phyloP scores from a whole-genome alignment of 2,329 filamentous ascomycete genomes.

The Cercospora beticola region DNA sequence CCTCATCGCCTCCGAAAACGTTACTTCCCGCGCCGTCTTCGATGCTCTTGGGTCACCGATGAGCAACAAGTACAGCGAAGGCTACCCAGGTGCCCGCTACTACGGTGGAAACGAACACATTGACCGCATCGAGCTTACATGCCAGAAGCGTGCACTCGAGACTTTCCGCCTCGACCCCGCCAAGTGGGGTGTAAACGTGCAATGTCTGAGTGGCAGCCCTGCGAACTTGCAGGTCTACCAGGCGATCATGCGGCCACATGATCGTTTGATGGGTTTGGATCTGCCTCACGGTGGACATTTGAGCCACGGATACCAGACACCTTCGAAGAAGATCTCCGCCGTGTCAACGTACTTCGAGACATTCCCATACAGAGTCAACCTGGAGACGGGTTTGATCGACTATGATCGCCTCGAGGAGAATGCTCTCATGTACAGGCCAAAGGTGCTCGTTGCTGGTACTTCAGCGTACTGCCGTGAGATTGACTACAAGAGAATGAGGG shows the following conservation, averaged over 20 bases:
- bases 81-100: conserved; percentile 96
- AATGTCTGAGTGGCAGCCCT: conserved; percentile 79
- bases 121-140: conserved; percentile 90
- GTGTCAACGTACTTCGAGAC: conserved; percentile 99
- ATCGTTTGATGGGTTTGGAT: conserved; percentile 94
- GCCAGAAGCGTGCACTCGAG: conserved; percentile 89
- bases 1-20: conserved; percentile 98
- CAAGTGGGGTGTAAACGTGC: conserved; percentile 99
- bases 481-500: conserved; percentile 92
- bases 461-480: conserved; percentile 98
- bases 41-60: conserved; percentile 92
- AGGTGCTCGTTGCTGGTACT: conserved; percentile 93
- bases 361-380: conserved; percentile 88
- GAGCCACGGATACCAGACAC: conserved; percentile 95
- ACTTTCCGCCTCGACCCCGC: conserved; percentile 81
- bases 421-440: conserved; percentile 88
- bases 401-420: conserved; percentile 91
- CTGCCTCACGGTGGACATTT: conserved; percentile 94
- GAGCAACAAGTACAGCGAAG: conserved; percentile 98
- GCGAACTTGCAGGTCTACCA: conserved; percentile 85
- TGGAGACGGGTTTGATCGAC: conserved; percentile 92
- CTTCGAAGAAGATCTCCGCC: conserved; percentile 78
- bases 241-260: conserved; percentile 86
- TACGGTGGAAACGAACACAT: conserved; percentile 99
- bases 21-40: conserved; percentile 96